A percentile compares a stretch with the other conserved stretches of the same genome.
These are phyloP conservation scores for Paramecium sexaurelia DNA, from an alignment of 73 alveolate genomes.

Conservation along the genomic window DNA sequence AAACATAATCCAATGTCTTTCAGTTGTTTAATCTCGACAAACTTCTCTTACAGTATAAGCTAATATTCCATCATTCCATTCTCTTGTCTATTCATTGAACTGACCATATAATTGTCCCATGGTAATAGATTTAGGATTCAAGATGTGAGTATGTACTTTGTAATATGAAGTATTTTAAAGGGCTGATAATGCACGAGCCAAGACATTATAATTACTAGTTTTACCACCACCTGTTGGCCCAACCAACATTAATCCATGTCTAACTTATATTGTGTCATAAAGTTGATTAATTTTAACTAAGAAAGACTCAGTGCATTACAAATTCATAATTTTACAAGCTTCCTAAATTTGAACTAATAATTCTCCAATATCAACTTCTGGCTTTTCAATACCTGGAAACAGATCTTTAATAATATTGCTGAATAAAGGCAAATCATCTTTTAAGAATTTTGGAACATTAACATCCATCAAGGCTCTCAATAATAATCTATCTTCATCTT, in stretches of 20 bases:
- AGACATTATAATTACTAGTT: constrained; percentile 97
- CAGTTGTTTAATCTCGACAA: constrained; percentile 54
- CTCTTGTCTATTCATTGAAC: constrained; percentile 85
- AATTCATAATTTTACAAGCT: constrained; percentile 83
- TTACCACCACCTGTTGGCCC: constrained; percentile 83
- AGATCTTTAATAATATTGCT: constrained; percentile 97
- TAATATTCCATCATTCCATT: constrained; percentile 87
- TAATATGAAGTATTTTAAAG: constrained; percentile 84
- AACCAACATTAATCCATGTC: constrained; percentile 99
- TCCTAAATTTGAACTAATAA: neutral
- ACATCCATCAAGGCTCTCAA: constrained; percentile 97
- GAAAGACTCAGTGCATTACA: constrained; percentile 95
- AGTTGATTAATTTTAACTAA: constrained; percentile 94
- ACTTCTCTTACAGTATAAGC: constrained; percentile 76
- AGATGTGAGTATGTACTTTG: constrained; percentile 59
- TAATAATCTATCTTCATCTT: constrained; percentile 92
- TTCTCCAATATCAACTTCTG: constrained; percentile 91
- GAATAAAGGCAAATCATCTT: constrained; percentile 99
- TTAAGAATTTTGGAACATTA: constrained; percentile 98
- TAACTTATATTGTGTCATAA: constrained; percentile 97
- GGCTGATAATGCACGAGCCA: constrained; percentile 65
- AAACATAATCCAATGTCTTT: constrained; percentile 93
- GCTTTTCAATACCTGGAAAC: constrained; percentile 98
- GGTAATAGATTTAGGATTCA: constrained; percentile 86
- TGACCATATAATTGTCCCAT: constrained; percentile 81